phyloP scores from a whole-genome alignment of 441 rosid species.

The Euphorbia schlechtendalii region DNA sequence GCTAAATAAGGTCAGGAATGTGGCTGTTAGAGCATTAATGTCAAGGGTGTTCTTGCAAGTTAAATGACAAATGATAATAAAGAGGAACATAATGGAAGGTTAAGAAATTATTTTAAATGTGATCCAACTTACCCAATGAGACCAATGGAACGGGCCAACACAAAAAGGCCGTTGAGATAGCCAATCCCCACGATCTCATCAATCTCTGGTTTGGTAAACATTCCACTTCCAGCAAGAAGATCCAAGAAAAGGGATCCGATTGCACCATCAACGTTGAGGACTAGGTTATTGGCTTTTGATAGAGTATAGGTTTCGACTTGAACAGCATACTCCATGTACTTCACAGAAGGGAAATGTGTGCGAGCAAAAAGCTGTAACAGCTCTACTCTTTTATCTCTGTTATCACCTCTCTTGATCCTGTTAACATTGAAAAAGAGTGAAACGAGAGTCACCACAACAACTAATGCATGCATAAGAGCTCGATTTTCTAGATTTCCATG shows the following conservation, averaged over 20 bases:
- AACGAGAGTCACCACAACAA: constrained; percentile 8
- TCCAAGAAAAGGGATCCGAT: constrained; percentile 94
- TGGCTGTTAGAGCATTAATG: background rate
- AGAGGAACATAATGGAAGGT: background rate
- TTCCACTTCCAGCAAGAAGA: constrained; percentile 87
- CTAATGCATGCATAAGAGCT: too few species aligned
- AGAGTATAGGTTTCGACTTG: constrained; percentile 88
- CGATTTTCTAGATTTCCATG: constrained; percentile 4
- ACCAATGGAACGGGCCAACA: constrained; percentile 82
- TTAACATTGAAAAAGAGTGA: too few species aligned
- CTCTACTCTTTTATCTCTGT: constrained; percentile 92
- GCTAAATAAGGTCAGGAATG: background rate
- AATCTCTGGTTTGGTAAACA: constrained; percentile 88
- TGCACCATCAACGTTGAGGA: constrained; percentile 84
- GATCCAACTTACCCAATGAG: constrained; percentile 75
- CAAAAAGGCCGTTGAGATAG: constrained; percentile 83
- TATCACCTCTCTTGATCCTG: constrained; percentile 96
- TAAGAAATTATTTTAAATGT: too few species aligned
- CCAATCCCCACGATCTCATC: constrained; percentile 85
- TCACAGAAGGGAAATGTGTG: constrained; percentile 83
- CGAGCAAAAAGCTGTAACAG: constrained; percentile 76
- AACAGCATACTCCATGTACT: constrained; percentile 91
- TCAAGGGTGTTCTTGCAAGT: constrained; percentile 8
- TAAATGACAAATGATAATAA: background rate
- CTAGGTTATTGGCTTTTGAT: constrained; percentile 80